Evolutionary conservation across 495 filamentous ascomycete species (phyloP).

Genomic region (Penicillium bovifimosum): DNA sequence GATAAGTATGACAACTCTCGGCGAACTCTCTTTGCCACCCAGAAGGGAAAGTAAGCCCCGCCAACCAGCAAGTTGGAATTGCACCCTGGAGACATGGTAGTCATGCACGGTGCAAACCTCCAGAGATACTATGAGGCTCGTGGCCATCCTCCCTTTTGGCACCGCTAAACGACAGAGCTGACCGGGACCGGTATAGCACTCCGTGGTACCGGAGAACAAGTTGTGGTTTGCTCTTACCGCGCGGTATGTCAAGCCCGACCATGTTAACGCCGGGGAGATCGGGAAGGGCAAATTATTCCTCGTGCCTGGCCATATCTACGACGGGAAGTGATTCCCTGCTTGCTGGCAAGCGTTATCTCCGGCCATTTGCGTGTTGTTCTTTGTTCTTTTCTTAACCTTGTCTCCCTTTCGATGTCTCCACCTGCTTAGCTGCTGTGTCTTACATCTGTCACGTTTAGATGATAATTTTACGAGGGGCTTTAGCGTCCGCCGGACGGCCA

Average conservation of each 20-base stretch:
- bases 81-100: conserved; percentile 72
- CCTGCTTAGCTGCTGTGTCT: no score
- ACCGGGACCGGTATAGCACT: no score
- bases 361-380: neutral
- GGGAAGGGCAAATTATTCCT: conserved; percentile 28
- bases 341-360: neutral
- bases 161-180: no score
- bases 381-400: no score
- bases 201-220: conserved; percentile 49
- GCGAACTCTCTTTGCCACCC: neutral
- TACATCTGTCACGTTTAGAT: no score
- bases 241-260: conserved; percentile 29
- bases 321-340: conserved; percentile 25
- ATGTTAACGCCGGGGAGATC: conserved; percentile 13
- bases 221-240: conserved; percentile 61
- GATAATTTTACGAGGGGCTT: no score
- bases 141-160: neutral
- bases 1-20: conserved; percentile 19
- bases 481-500: no score
- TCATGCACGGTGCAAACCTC: conserved; percentile 72
- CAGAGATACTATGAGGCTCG: conserved; percentile 69
- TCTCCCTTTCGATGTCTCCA: no score
- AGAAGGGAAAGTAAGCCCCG: conserved; percentile 14
- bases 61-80: conserved; percentile 40
- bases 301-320: conserved; percentile 24